Conservation (phyloP, 2,329 filamentous ascomycete genomes). For the Colletotrichum zoysiae region DNA sequence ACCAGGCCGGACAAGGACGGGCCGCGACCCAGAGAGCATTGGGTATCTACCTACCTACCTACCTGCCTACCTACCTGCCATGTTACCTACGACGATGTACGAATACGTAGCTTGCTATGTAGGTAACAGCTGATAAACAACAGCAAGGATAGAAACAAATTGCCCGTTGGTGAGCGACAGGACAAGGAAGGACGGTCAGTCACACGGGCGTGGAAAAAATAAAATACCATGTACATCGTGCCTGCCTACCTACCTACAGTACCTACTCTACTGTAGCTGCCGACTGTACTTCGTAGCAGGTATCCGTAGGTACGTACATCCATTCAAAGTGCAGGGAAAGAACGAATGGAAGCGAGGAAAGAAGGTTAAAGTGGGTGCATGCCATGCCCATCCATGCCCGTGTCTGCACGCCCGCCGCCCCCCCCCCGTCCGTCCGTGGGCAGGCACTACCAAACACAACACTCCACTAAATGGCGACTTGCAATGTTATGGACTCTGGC, state of each 20-base stretch:
- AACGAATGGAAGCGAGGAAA: constrained; percentile 39
- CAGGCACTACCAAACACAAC: too few species aligned
- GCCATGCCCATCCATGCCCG: background rate
- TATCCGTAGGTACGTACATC: too few species aligned
- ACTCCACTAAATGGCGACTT: background rate
- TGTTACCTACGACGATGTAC: too few species aligned
- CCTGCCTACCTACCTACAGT: too few species aligned
- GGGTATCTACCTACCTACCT: too few species aligned
- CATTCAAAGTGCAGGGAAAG: background rate
- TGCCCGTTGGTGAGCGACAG: background rate
- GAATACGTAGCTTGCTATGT: too few species aligned
- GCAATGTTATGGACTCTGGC: background rate
- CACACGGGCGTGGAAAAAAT: background rate
- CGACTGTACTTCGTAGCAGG: too few species aligned
- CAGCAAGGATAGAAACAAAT: background rate
- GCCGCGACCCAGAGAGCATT: too few species aligned
- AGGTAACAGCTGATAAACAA: too few species aligned
- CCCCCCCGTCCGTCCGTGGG: background rate
- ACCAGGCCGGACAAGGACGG: background rate
- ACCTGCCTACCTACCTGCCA: too few species aligned
- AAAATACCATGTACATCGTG: background rate
- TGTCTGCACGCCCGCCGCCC: background rate
- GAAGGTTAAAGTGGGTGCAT: constrained; percentile 38
- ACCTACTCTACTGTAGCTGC: too few species aligned
- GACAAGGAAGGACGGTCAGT: too few species aligned